Percentiles rank a stretch among this genome's conserved stretches.
Conservation (phyloP, 2,329 filamentous ascomycete species). For the Fusarium protoensiforme region DNA sequence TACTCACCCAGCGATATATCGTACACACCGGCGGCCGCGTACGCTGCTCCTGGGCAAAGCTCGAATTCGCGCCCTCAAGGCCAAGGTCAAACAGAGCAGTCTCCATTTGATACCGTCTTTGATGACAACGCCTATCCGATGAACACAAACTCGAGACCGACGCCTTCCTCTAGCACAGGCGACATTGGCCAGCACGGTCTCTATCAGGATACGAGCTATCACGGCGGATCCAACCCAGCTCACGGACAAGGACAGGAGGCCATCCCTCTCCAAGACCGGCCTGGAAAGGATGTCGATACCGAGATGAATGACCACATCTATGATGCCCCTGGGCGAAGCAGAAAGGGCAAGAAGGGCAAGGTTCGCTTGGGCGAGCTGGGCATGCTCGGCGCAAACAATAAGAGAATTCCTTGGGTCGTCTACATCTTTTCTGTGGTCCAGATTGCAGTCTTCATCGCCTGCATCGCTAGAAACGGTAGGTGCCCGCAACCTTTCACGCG, state of each 20-base stretch:
- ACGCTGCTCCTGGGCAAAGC: slow-evolving; percentile 43
- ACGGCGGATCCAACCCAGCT: slow-evolving; percentile 53
- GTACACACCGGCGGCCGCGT: slow-evolving; percentile 35
- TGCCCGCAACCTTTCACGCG: slow-evolving; percentile 4
- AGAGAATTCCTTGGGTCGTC: slow-evolving; percentile 80
- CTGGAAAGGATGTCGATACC: slow-evolving; percentile 54
- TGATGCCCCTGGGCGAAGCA: slow-evolving; percentile 57
- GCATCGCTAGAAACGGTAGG: slow-evolving; percentile 86
- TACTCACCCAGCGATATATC: slow-evolving; percentile 37
- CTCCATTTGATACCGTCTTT: slow-evolving; percentile 74
- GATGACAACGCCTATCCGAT: slow-evolving; percentile 75
- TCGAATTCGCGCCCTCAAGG: slow-evolving; percentile 28
- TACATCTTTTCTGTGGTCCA: slow-evolving; percentile 83
- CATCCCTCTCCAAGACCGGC: slow-evolving; percentile 67
- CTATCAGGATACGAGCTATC: slow-evolving; percentile 69
- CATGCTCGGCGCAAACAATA: slow-evolving; percentile 67
- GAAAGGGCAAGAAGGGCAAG: slow-evolving; percentile 55
- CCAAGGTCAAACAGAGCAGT: slow-evolving; percentile 50
- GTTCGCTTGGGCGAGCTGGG: slow-evolving; percentile 69
- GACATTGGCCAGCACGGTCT: slow-evolving; percentile 51
- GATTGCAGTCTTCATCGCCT: slow-evolving; percentile 86
- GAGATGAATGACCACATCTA: slow-evolving; percentile 70
- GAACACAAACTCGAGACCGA: slow-evolving; percentile 54
- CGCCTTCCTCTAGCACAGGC: slow-evolving; percentile 51
- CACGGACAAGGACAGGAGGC: slow-evolving; percentile 59